Percentiles rank a stretch among this genome's conserved stretches.
phyloP scores from a whole-genome alignment of 768 basidiomycete genomes.

The Phlegmacium glaucopus region DNA sequence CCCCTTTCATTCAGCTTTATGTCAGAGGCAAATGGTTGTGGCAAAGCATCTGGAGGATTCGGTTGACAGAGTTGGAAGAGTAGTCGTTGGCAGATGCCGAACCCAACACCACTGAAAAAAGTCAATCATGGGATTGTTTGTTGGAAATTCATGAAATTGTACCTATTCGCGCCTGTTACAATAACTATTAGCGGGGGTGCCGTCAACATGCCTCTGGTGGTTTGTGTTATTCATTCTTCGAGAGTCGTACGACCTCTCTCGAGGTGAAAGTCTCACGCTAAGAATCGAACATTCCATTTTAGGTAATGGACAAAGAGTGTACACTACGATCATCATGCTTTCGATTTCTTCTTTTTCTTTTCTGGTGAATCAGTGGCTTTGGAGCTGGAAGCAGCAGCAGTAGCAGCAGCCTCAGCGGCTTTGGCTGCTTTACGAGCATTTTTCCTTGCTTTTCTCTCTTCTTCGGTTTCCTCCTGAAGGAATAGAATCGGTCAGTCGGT shows the following conservation, averaged over 20 bases:
- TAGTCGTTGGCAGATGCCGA: slow-evolving; percentile 78
- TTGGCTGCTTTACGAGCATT: slow-evolving; percentile 80
- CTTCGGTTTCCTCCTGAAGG: slow-evolving; percentile 74
- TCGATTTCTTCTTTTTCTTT: slow-evolving; percentile 63
- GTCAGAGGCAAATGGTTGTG: slow-evolving; percentile 37
- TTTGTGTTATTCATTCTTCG: too few relatives aligned
- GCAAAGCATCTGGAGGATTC: slow-evolving; percentile 47
- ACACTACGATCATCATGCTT: too few relatives aligned
- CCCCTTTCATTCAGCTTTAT: slow-evolving; percentile 12
- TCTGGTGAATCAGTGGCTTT: slow-evolving; percentile 30
- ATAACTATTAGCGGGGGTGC: slow-evolving; percentile 45
- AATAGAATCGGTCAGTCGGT: slow-evolving; percentile 3
- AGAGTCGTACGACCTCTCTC: too few relatives aligned
- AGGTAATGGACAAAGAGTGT: slow-evolving; percentile 7
- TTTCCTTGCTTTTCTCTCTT: slow-evolving; percentile 77
- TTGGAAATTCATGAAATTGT: slow-evolving; percentile 17
- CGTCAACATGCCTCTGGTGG: background rate
- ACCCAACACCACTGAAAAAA: slow-evolving; percentile 68
- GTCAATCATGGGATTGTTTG: background rate
- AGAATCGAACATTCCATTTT: slow-evolving; percentile 10
- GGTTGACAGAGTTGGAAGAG: slow-evolving; percentile 60
- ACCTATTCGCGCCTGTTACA: slow-evolving; percentile 74
- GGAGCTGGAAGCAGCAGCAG: background rate
- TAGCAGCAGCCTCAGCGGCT: slow-evolving; percentile 38
- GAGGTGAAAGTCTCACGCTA: too few relatives aligned